Percentiles rank a stretch among this genome's conserved stretches.
phyloP scores from a whole-genome alignment of 2,329 filamentous ascomycete genomes.

The Neofusicoccum parvum region DNA sequence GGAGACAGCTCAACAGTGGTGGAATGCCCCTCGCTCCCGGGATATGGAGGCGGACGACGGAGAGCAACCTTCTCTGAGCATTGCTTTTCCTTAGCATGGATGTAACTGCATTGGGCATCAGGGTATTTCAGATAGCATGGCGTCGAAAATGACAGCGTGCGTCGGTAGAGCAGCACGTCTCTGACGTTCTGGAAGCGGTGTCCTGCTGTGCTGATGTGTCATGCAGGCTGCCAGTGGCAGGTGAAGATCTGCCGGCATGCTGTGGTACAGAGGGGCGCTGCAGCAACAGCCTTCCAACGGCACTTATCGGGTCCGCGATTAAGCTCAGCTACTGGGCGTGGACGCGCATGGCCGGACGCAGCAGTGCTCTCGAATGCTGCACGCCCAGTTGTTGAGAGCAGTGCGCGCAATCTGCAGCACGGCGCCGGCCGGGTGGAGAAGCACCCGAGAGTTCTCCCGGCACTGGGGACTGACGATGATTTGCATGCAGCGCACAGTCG shows the following conservation, averaged over 20 bases:
- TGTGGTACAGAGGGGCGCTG: too few relatives aligned
- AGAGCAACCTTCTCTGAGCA: conserved; percentile 8
- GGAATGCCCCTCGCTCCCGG: conserved; percentile 4
- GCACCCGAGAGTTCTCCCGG: conserved; percentile 1
- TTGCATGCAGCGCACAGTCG: conserved; percentile 14
- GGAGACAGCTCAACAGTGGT: background rate
- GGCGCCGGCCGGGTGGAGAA: background rate
- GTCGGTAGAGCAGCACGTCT: background rate
- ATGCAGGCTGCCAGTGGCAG: background rate
- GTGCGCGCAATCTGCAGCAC: background rate
- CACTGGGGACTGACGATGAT: conserved; percentile 8
- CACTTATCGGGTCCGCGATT: too few relatives aligned
- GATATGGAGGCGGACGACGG: background rate
- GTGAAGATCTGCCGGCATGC: background rate
- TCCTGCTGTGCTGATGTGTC: background rate
- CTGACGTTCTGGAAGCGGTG: background rate
- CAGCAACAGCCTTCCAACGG: too few relatives aligned
- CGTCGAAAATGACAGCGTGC: background rate
- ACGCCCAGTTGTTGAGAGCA: too few relatives aligned
- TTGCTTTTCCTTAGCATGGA: background rate
- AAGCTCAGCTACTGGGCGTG: too few relatives aligned
- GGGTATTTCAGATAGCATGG: background rate
- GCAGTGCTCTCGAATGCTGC: too few relatives aligned
- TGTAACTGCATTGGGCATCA: background rate
- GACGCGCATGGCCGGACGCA: too few relatives aligned